Base-by-base conservation (phyloP, 306 rosid species). In the Vigna radiata region DNA sequence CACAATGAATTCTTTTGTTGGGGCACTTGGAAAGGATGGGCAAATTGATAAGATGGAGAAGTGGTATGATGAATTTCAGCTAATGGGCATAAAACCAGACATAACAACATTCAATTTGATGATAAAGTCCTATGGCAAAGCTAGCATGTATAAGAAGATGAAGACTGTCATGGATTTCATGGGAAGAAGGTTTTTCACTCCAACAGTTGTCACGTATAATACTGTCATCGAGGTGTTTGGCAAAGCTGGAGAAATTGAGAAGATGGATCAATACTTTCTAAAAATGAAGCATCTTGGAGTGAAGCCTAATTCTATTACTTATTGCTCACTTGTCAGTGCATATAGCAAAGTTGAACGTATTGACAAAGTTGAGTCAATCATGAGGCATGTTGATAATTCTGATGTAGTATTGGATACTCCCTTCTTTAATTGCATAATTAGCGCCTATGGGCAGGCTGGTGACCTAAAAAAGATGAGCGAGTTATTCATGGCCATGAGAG, bases 21-120 rank as follows among this genome's bases (percentile, higher is more conserved):
- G 91, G 73, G 89, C 90, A 18, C 90, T 84, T 77, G 98, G 98
- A 76, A 89, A 86, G 27, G 50, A 62, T 37, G 89, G 91, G 52
- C 81, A 80, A 82, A 89, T 90, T 71, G 91, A 88, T 82, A 83
- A 85, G 88, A 91, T 94, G 97, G 97, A 91, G 90, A 85, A 85
- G 82, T 94, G 98, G 96, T 91, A 90, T 44, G 83, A 94, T 80
- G 98, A 94, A 79, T 94, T 94, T 83, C 93, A 81, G 82, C 69
- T 91, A 66, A 94, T 91, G 98, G 89, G 93, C 67, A 79, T 89
- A 46, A 79, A 69, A 58, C 91, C 98, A 48, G 98, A 91, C 74
- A 67, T 86, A 36, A 90, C 87, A 81, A 94, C 98, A 18, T 94
- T 86, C 85, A 94, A 94, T 83, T 83, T 90, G 73, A 76, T 94